Base-by-base conservation (phyloP, 164 flowering plant species). In the Chimonanthus praecox region DNA sequence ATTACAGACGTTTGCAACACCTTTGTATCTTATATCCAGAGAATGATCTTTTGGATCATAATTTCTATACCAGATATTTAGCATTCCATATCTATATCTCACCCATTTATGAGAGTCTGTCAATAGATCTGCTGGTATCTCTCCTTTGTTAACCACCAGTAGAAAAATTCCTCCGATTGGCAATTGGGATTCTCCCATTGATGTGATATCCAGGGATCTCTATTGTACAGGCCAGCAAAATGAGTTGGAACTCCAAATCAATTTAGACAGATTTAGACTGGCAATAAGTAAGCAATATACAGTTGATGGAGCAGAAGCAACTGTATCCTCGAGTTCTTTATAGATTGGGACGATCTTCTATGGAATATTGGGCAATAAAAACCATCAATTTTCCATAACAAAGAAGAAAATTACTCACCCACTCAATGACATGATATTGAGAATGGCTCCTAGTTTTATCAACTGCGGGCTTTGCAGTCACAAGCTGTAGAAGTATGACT, bases 401-500 rank as follows among this genome's bases (percentile, higher is more conserved):
- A 13, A 58, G 61, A 6, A 9, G 44, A 33, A 44, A 66, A 47
- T 11, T 7, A 54, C 80, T 78, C 82, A 87, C 94, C 94, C 95
- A 88, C 5, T 87, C 86, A 49, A 80, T 81, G 62, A 88, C 85
- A 58, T 88, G 91, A 69, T 71, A 77, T n/a, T 67, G 75, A 11
- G 83, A 47, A 6, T 71, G 72, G 3, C 20, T 71, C 67, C 74
- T 69, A 6, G 65, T 54, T 0, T 77, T 68, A 68, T 84, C 86
- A 10, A 88, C 85, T 4, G 88, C 92, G 18, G 92, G 91, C 51
- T 89, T 80, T 2, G 88, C 92, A 72, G 90, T 67, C 50, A 90
- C 80, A n/a, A 90, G 92, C 71, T 90, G 92, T 72, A 88, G 70
- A 21, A 88, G 84, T n/a, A 90, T 88, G 6, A 90, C 89, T 8